Base-by-base conservation (phyloP, 305 asterid species). In the Plantago coronopus region DNA sequence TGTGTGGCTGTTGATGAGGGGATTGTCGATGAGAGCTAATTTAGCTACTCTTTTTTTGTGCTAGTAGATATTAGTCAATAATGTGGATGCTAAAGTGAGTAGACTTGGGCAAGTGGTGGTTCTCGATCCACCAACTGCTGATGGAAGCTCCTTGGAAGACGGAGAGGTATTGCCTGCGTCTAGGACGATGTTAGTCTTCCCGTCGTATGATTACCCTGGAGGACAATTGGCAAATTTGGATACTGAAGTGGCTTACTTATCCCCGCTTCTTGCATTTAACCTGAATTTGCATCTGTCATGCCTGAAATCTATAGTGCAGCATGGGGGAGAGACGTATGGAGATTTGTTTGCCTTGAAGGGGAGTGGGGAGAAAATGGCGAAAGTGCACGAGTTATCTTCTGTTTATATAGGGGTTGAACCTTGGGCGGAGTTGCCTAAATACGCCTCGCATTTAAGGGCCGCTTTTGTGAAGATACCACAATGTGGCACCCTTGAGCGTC, bases 391-490 rank as follows among this genome's bases (percentile, higher is more conserved):
- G 54, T 62, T 60, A 7, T 56, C 75, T 54, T 54, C 63, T 58
- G 62, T 88, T 72, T 66, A 48, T 67, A 58, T 91, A 61, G 78
- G 70, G 68, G 68, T 88, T 71, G 74, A 81, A 76, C 83, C 98
- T 51, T 83, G 74, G 73, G 63, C 51, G 18, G 81, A 76, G 78
- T 68, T 77, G 57, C 97, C 94, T 19, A 83, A 75, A 72, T 84
- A 78, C 72, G 96, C 97, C 67, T 84, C 95, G 38, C 98, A 91
- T 78, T 73, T 91, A 71, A 80, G 98, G 82, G 90, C 68, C 59
- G 78, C 96, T 59, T 88, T 88, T 74, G 97, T 91, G 69, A 88
- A 91, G 80, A 78, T 88, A 74, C 98, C 98, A 4, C 85, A 83
- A 71, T 88, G 95, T 62, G 89, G 81, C 45, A 77, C 77, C 66